Evolutionary conservation across 345 rosid genomes (phyloP).

Genomic region (Eucalyptus sp.): DNA sequence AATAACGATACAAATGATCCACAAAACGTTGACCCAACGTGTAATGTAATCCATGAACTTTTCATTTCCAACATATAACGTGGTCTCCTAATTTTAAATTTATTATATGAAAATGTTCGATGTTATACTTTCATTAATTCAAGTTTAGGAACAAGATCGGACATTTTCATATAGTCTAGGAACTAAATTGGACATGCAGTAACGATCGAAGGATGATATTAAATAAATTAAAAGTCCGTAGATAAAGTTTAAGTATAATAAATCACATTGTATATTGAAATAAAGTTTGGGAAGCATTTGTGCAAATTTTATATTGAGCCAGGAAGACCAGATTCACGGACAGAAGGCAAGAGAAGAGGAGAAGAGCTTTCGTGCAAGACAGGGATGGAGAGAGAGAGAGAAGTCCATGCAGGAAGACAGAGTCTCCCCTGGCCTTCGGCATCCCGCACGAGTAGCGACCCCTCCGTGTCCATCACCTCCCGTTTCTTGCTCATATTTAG

Average conservation of each 20-base stretch:
- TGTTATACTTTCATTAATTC: fast-evolving
- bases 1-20: too few species aligned
- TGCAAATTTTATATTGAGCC: not conserved
- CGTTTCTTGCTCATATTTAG: not conserved
- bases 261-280: too few species aligned
- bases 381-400: not conserved
- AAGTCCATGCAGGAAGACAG: not conserved
- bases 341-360: not conserved
- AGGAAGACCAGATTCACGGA: not conserved
- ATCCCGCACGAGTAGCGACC: conserved; percentile 12
- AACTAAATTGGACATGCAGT: fast-evolving
- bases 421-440: not conserved
- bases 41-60: too few species aligned
- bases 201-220: fast-evolving
- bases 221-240: fast-evolving
- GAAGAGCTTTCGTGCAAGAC: not conserved
- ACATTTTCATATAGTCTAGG: not conserved
- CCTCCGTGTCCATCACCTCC: not conserved
- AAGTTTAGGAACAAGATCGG: fast-evolving
- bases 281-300: not conserved
- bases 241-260: too few species aligned
- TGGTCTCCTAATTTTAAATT: too few species aligned
- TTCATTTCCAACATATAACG: too few species aligned
- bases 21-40: too few species aligned
- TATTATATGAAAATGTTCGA: too few species aligned